Percentiles rank a stretch among this genome's conserved stretches.
Conservation (phyloP, 2,329 filamentous ascomycete species). For the Verticillium klebahnii region DNA sequence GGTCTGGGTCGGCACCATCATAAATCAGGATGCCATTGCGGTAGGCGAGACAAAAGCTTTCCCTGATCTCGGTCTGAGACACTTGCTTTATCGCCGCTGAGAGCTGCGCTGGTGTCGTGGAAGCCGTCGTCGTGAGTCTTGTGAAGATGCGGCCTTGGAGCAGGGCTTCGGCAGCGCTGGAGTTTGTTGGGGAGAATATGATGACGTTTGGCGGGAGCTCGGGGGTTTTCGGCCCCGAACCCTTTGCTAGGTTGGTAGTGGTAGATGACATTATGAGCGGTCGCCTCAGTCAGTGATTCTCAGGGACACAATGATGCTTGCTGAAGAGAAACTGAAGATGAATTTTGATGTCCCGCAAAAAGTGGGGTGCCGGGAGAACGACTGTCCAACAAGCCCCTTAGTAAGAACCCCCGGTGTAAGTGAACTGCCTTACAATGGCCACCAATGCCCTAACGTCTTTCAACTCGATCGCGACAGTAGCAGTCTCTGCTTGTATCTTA, state of each 20-base stretch:
- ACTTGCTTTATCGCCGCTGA: slow-evolving; percentile 4
- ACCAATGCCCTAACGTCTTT: too few species aligned
- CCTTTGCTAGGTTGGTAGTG: not conserved
- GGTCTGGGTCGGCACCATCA: slow-evolving; percentile 6
- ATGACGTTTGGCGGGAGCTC: slow-evolving; percentile 15
- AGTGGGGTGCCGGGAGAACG: not conserved
- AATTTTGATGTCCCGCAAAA: not conserved
- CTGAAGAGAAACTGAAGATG: not conserved
- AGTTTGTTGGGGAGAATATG: slow-evolving; percentile 13
- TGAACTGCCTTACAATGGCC: too few species aligned
- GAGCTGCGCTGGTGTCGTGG: slow-evolving; percentile 10
- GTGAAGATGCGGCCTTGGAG: slow-evolving; percentile 13
- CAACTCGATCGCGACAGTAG: too few species aligned
- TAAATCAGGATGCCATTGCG: slow-evolving; percentile 14
- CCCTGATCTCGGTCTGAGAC: slow-evolving; percentile 1
- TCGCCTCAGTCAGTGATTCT: not conserved
- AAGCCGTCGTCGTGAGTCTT: slow-evolving; percentile 12
- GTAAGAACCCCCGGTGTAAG: not conserved
- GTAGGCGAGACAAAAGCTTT: slow-evolving; percentile 14
- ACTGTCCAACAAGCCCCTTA: not conserved
- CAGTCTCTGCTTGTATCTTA: too few species aligned
- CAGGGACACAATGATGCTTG: not conserved
- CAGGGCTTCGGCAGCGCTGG: slow-evolving; percentile 7
- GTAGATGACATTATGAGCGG: not conserved
- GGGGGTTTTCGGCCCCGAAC: not conserved